These are phyloP conservation scores for Rhizopogon roseolus DNA, from an alignment of 768 basidiomycete genomes.

Conservation along the genomic window DNA sequence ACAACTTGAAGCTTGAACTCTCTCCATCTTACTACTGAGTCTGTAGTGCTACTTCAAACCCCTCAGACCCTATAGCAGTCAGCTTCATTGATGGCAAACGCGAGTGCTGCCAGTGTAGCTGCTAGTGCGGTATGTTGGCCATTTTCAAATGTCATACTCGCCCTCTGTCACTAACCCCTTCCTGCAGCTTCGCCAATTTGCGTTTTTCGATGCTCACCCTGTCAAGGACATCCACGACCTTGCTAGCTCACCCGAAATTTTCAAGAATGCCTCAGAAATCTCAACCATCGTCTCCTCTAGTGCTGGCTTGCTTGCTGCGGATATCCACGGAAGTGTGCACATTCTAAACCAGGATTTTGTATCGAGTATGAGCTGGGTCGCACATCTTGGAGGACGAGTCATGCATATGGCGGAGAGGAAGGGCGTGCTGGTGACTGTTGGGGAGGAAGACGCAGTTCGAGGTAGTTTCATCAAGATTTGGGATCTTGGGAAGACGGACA, in stretches of 20 bases:
- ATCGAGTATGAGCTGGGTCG: constrained; percentile 68
- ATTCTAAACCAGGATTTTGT: constrained; percentile 73
- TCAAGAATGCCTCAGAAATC: constrained; percentile 74
- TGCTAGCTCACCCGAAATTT: constrained; percentile 66
- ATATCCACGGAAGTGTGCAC: constrained; percentile 82
- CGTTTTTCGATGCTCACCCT: constrained; percentile 78
- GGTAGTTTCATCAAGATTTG: constrained; percentile 82
- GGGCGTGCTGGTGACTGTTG: constrained; percentile 83
- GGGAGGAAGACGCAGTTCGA: constrained; percentile 74
- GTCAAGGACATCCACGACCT: constrained; percentile 81
- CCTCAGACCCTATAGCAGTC: background rate
- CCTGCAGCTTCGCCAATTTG: constrained; percentile 78
- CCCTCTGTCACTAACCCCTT: constrained; percentile 8
- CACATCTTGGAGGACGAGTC: constrained; percentile 73
- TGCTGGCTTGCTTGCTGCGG: constrained; percentile 70
- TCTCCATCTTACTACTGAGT: too few relatives aligned
- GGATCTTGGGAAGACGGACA: constrained; percentile 73
- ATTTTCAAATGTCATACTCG: background rate
- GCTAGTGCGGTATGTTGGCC: constrained; percentile 13
- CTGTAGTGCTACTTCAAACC: too few relatives aligned
- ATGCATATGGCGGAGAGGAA: constrained; percentile 83
- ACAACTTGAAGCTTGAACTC: too few relatives aligned
- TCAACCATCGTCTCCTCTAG: constrained; percentile 63
- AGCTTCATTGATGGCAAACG: background rate
- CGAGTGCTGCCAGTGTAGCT: background rate